Conservation (phyloP, 345 rosid species). For the Syzygium aromaticum region DNA sequence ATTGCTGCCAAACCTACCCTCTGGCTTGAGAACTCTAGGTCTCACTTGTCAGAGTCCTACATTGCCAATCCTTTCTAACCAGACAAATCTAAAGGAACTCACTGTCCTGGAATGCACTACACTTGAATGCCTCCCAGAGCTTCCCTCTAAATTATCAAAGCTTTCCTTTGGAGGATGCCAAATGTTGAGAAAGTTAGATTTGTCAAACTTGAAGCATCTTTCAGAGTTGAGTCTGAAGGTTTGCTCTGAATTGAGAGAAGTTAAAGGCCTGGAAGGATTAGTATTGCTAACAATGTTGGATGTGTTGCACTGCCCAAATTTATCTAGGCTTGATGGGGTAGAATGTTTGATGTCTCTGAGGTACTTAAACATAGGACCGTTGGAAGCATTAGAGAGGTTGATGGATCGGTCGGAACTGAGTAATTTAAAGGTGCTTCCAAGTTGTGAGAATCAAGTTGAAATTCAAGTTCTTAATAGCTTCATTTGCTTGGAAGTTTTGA, state of each 20-base stretch:
- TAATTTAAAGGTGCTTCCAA: neutral
- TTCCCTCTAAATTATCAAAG: neutral
- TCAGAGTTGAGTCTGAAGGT: neutral
- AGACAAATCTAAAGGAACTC: neutral
- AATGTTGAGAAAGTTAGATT: neutral
- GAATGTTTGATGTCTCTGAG: neutral
- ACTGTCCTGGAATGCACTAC: neutral
- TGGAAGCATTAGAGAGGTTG: neutral
- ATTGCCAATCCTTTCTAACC: neutral
- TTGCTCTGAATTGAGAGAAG: neutral
- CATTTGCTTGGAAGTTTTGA: neutral
- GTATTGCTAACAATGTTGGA: neutral
- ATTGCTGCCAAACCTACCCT: neutral
- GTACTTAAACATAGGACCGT: rapidly evolving
- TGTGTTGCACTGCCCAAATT: neutral
- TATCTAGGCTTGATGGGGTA: neutral
- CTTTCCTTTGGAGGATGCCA: neutral
- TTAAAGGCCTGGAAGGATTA: neutral
- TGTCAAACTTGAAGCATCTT: neutral
- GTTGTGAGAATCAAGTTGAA: neutral
- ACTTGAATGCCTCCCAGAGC: neutral
- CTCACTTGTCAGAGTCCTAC: neutral
- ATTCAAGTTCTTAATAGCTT: neutral
- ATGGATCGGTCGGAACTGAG: neutral
- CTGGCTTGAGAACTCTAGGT: neutral